Percentiles rank a stretch among this genome's conserved stretches.
phyloP scores from a whole-genome alignment of 768 basidiomycete genomes.

The Wakefieldia striispora region DNA sequence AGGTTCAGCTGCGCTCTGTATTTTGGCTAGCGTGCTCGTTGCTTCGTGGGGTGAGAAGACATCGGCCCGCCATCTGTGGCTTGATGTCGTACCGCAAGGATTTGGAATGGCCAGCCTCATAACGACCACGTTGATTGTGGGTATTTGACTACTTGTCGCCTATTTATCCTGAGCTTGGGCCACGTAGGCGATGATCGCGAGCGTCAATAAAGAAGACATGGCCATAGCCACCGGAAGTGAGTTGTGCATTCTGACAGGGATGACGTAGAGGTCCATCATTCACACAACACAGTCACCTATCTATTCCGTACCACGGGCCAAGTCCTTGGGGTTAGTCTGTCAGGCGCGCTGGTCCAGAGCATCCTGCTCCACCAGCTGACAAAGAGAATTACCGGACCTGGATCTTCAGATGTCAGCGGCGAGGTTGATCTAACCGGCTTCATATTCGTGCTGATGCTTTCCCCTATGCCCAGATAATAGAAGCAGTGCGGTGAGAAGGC shows the following conservation, averaged over 20 bases:
- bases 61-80: constrained; percentile 63
- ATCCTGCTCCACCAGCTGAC: constrained; percentile 71
- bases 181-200: constrained; percentile 80
- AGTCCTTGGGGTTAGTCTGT: constrained; percentile 90
- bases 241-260: constrained; percentile 29
- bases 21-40: constrained; percentile 61
- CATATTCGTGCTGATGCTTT: constrained; percentile 15
- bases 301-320: constrained; percentile 93
- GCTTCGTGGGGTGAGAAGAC: constrained; percentile 65
- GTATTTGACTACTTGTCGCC: constrained; percentile 28
- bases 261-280: constrained; percentile 6
- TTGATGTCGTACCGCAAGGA: constrained; percentile 77
- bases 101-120: constrained; percentile 84
- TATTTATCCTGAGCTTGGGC: constrained; percentile 4
- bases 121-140: constrained; percentile 81
- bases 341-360: constrained; percentile 80
- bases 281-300: constrained; percentile 70
- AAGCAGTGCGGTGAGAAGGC: constrained; percentile 55
- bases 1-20: constrained; percentile 54
- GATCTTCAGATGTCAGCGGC: constrained; percentile 62
- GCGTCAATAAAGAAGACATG: constrained; percentile 76
- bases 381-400: constrained; percentile 72
- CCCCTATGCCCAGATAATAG: constrained; percentile 56
- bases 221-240: constrained; percentile 88
- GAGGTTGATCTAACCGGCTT: constrained; percentile 25